These are phyloP conservation scores for Globisporangium cylindrosporum DNA, from an alignment of 352 stramenopile genomes.

Conservation along the genomic window DNA sequence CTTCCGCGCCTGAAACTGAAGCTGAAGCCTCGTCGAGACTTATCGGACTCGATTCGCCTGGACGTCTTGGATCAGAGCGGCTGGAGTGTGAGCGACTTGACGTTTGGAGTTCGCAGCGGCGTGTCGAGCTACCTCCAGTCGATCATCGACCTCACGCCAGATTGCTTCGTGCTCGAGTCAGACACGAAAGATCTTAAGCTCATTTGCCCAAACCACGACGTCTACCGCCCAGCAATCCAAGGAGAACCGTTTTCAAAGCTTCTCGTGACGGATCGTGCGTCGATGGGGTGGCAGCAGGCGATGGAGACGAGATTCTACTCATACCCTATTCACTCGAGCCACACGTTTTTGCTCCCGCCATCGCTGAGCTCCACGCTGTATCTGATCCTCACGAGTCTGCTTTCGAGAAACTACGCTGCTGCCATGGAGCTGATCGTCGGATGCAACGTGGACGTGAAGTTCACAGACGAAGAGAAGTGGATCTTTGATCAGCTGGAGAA, in stretches of 20 bases:
- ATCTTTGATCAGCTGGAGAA: slow-evolving; percentile 96
- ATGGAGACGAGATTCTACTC: slow-evolving; percentile 95
- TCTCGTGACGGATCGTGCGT: slow-evolving; percentile 74
- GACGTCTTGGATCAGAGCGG: slow-evolving; percentile 80
- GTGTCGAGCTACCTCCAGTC: slow-evolving; percentile 50
- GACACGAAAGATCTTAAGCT: slow-evolving; percentile 77
- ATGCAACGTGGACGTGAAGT: slow-evolving; percentile 95
- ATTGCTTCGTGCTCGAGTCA: slow-evolving; percentile 75
- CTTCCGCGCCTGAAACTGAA: slow-evolving; percentile 97
- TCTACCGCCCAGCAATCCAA: slow-evolving; percentile 72
- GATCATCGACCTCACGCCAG: slow-evolving; percentile 47
- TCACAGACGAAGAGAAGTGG: slow-evolving; percentile 95
- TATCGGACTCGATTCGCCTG: slow-evolving; percentile 47
- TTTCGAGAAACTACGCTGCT: slow-evolving; percentile 92
- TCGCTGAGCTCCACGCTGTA: slow-evolving; percentile 97
- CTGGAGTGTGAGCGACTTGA: slow-evolving; percentile 80
- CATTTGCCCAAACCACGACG: slow-evolving; percentile 78
- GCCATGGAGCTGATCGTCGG: slow-evolving; percentile 95
- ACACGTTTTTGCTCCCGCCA: slow-evolving; percentile 93
- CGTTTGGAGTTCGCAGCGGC: slow-evolving; percentile 28
- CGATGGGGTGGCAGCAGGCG: slow-evolving; percentile 79
- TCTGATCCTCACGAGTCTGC: slow-evolving; percentile 96
- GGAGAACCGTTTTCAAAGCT: slow-evolving; percentile 80
- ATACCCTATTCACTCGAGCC: slow-evolving; percentile 97
- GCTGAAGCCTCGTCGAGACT: slow-evolving; percentile 74